Evolutionary conservation across 2,329 filamentous ascomycete species (phyloP), one percentile per base, ranked within the genome.

Genomic region (Colletotrichum ledebouriae): DNA sequence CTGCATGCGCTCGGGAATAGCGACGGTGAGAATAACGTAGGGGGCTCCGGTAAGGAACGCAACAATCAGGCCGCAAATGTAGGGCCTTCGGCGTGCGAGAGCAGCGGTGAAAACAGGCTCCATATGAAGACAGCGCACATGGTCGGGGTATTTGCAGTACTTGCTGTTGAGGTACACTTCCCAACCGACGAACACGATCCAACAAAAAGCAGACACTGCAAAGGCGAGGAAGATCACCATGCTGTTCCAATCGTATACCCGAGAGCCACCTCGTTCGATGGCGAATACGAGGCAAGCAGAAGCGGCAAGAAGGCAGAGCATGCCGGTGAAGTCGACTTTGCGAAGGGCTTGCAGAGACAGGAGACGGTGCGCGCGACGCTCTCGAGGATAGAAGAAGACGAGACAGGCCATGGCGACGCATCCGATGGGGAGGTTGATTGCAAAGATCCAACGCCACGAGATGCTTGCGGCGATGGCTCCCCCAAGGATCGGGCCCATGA

Each of bases 391-490:
- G 47, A 81, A 78, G 60, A 81, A 78, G n/a, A 82, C 79, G 3
- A 88, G 80, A 4, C 79, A 80, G 15, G 81, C 72, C n/a, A 87
- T 79, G 3, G 83, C 80, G 11, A 82, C 72, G 2, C 83, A 73
- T 1, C 85, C 84, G 70, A 84, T 82, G 0, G 86, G 86, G 22
- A 87, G 79, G 86, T 90, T 90, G 75, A 89, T 85, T 75, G 86
- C 86, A 75, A 90, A 90, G 44, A 90, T 81, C 80, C 86, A 88
- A 58, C 85, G 80, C 88, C 88, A 90, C 49, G 80, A 81, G 17
- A 82, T 81, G 2, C 81, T 76, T n/a, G 84, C 80, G 1, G 86
- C 83, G 22, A 90, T 85, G 3, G 83, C 78, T 2, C 87, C 88
- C 4, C 87, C 88, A 3, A 90, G 76, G 2, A 90, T 75, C 1